Evolutionary conservation across 164 flowering plant genomes (phyloP).

Genomic region (Brasenia schreberi): DNA sequence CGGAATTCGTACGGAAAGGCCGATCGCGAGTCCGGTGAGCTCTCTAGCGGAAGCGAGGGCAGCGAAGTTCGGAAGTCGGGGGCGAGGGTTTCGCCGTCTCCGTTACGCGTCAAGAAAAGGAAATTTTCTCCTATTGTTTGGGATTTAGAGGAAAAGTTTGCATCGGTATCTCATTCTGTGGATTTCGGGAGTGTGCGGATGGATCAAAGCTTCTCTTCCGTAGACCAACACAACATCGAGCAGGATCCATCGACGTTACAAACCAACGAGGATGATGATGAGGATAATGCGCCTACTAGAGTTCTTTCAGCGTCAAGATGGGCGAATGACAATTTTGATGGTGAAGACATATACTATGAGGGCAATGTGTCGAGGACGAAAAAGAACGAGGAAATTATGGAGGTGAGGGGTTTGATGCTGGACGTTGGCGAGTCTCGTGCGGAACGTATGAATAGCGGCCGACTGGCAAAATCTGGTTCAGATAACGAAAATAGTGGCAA

Average conservation of each 20-base stretch:
- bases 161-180: not conserved
- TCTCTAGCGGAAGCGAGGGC: conserved; percentile 76
- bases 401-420: conserved; percentile 28
- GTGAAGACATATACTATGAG: conserved; percentile 25
- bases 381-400: conserved; percentile 16
- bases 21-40: conserved; percentile 84
- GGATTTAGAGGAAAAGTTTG: conserved; percentile 63
- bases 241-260: conserved; percentile 12
- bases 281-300: conserved; percentile 40
- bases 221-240: conserved; percentile 16
- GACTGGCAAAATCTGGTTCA: conserved; percentile 32
- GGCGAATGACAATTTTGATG: conserved; percentile 62
- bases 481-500: conserved; percentile 42
- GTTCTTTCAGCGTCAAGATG: conserved; percentile 84
- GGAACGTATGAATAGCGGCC: conserved; percentile 33
- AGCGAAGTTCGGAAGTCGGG: conserved; percentile 26
- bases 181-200: not conserved
- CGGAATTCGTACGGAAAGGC: conserved; percentile 16
- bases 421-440: conserved; percentile 34
- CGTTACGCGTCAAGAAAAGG: conserved; percentile 39
- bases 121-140: conserved; percentile 85
- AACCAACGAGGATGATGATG: conserved; percentile 27
- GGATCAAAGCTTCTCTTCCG: not conserved
- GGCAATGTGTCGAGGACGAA: conserved; percentile 24
- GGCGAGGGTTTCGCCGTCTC: conserved; percentile 22